Evolutionary conservation across 768 basidiomycete genomes (phyloP).

Genomic region (Boletellus ananas): DNA sequence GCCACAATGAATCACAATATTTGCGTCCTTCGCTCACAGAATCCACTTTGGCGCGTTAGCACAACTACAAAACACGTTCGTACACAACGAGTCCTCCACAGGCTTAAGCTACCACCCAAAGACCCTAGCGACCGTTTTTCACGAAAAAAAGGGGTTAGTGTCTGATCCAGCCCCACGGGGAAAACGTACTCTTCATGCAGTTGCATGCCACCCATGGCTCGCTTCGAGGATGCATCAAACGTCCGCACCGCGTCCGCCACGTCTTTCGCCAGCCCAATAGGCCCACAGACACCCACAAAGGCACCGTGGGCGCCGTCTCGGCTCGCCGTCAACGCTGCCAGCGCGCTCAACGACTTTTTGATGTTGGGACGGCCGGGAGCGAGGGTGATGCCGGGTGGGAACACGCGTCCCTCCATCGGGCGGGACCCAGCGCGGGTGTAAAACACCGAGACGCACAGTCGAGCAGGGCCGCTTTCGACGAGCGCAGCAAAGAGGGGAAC

Average conservation of each 20-base stretch:
- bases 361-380: slow-evolving; percentile 51
- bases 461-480: slow-evolving; percentile 39
- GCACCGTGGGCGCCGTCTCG: slow-evolving; percentile 32
- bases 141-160: not conserved
- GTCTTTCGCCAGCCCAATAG: slow-evolving; percentile 32
- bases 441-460: slow-evolving; percentile 48
- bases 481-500: slow-evolving; percentile 46
- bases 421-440: slow-evolving; percentile 47
- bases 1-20: no score
- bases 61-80: not conserved
- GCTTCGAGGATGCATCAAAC: slow-evolving; percentile 23
- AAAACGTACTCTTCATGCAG: slow-evolving; percentile 37
- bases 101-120: slow-evolving; percentile 30
- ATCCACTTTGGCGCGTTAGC: no score
- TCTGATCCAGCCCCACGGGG: no score
- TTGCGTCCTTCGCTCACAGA: no score
- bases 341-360: slow-evolving; percentile 40
- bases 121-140: slow-evolving; percentile 2
- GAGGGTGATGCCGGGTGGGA: slow-evolving; percentile 41
- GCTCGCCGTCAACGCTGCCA: slow-evolving; percentile 34
- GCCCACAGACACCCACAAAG: slow-evolving; percentile 42
- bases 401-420: slow-evolving; percentile 16
- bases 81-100: no score
- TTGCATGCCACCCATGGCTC: slow-evolving; percentile 35
- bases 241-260: slow-evolving; percentile 29